Conservation (phyloP, 176 grass and related monocot genomes). For the Avena insularis region DNA sequence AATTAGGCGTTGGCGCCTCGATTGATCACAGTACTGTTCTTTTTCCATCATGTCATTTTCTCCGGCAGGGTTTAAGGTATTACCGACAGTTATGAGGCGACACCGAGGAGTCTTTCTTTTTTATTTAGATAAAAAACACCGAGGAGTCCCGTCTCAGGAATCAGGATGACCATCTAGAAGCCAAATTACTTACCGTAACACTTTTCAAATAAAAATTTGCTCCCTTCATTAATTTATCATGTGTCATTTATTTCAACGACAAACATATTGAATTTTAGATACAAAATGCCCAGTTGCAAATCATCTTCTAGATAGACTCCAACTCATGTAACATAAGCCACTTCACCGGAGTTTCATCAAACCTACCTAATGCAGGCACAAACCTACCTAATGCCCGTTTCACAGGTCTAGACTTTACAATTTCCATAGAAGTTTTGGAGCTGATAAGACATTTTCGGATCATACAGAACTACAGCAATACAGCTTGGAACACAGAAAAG, state of each 20-base stretch:
- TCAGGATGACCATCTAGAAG: not conserved
- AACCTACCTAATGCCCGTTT: too few species aligned
- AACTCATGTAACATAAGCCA: not conserved
- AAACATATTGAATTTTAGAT: not conserved
- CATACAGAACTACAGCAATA: not conserved
- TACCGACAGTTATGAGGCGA: constrained; percentile 39
- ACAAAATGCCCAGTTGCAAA: not conserved
- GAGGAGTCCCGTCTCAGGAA: not conserved
- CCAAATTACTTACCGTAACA: not conserved
- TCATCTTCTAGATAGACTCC: not conserved
- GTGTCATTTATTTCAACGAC: not conserved
- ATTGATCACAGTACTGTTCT: not conserved
- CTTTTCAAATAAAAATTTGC: not conserved
- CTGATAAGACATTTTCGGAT: too few species aligned
- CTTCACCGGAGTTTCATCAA: not conserved
- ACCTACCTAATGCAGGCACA: not conserved
- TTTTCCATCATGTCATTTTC: constrained; percentile 38
- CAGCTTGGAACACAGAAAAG: not conserved
- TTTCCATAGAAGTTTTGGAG: not conserved
- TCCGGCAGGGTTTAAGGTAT: not conserved
- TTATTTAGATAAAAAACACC: not conserved
- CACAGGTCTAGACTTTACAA: too few species aligned
- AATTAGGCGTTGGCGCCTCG: not conserved
- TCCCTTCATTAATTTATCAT: not conserved
- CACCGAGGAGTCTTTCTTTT: constrained; percentile 13